Base-by-base conservation (phyloP, 2,329 filamentous ascomycete genomes). In the Fusarium sacchari region DNA sequence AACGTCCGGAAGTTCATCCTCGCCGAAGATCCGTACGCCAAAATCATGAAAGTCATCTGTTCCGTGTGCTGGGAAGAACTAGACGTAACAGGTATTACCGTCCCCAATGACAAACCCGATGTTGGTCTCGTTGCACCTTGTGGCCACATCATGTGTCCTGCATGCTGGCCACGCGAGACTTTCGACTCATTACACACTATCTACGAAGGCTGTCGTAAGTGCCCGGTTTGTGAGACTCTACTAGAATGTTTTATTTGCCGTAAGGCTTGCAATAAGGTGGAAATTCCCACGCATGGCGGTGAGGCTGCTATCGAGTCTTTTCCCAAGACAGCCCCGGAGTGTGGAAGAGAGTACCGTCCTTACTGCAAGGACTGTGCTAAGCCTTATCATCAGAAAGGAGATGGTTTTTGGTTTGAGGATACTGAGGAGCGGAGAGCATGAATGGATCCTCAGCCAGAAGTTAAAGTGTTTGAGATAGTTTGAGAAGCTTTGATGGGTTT, bases 101-200 rank as follows among this genome's bases (percentile, higher is more conserved):
- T 18, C 18, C 26, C 60, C 3, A 8, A 15, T 5, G 43, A 24
- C 6, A 32, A 44, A 20, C 30, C 22, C 18, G 12, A 47, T 4
- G 9, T 11, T 28, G 50, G 37, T 9, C 9, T 60, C 15, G 36
- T 71, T 4, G 40, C 66, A 1, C 60, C 66, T 1, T 71, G 66
- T 18, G 66, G 66, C 7, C 68, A 71, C 32, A 36, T 57, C 5
- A 43, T 71, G 60, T 71, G 60, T 17, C 14, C 8, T 12, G 10
- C 30, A 24, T 71, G 66, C 36, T 71, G 60, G 55, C 67, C 67
- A 4, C 44, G 40, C 34, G 9, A 56, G 43, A 26, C 14, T 44
- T 9, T 12, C 18, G 43, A 22, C 43, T 4, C 12, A 4, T 20
- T 17, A 2, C 24, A 46, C 18, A 10, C 18, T 3, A 12, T 20